A percentile compares a stretch with the other conserved stretches of the same genome.
phyloP scores from a whole-genome alignment of 1,284 basidiomycete genomes.

The Hemileia vastatrix region DNA sequence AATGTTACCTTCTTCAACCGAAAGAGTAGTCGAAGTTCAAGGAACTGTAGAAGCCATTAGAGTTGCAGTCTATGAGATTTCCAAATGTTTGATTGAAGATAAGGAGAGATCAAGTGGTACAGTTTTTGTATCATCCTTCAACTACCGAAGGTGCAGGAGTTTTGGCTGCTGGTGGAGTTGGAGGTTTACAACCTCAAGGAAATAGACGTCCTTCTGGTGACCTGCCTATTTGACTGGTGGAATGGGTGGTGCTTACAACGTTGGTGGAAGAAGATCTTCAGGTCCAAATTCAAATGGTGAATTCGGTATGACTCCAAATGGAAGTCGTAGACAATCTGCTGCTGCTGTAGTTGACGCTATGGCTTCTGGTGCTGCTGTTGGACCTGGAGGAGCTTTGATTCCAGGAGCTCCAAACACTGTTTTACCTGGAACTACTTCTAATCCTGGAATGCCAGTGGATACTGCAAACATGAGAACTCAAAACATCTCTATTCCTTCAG shows the following conservation, averaged over 20 bases:
- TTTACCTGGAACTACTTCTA: conserved; percentile 22
- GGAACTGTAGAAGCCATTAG: conserved; percentile 82
- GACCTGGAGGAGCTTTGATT: conserved; percentile 35
- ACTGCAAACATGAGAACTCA: conserved; percentile 81
- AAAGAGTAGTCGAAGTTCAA: conserved; percentile 87
- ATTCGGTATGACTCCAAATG: neutral
- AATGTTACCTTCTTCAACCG: conserved; percentile 43
- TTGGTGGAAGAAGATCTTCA: neutral
- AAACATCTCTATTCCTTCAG: conserved; percentile 95
- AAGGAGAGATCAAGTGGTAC: conserved; percentile 88
- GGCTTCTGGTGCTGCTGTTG: conserved; percentile 32
- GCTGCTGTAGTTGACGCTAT: conserved; percentile 36
- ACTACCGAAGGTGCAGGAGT: conserved; percentile 56
- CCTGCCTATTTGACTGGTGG: conserved; percentile 47
- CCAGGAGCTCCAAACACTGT: no score
- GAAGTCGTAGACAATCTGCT: neutral
- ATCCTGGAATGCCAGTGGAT: no score
- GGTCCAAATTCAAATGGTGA: neutral
- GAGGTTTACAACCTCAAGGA: no score
- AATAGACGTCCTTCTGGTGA: conserved; percentile 46
- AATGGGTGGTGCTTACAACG: neutral
- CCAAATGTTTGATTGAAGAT: conserved; percentile 86
- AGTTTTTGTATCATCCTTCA: conserved; percentile 87
- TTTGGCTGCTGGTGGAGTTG: conserved; percentile 35
- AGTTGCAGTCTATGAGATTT: conserved; percentile 85